Evolutionary conservation across 768 basidiomycete genomes (phyloP).

Genomic region (Albatrellus ellisii): DNA sequence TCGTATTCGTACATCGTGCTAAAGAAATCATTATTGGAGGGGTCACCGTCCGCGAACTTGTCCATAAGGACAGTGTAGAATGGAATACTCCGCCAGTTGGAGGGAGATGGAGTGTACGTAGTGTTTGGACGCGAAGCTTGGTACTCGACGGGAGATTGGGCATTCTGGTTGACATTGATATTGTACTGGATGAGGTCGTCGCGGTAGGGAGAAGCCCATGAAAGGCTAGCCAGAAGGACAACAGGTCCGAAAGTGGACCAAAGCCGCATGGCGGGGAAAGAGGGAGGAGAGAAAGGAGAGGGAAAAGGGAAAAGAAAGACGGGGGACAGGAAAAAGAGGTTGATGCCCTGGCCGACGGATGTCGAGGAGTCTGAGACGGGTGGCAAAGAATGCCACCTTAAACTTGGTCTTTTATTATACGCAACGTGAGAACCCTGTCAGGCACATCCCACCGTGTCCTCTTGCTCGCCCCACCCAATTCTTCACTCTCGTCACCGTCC

Average conservation of each 20-base stretch:
- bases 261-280: slow-evolving; percentile 29
- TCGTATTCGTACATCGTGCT: slow-evolving; percentile 70
- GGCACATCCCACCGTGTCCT: no score
- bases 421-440: not conserved
- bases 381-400: not conserved
- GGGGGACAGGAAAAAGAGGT: not conserved
- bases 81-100: slow-evolving; percentile 77
- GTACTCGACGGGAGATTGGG: slow-evolving; percentile 55
- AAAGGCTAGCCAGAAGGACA: slow-evolving; percentile 26
- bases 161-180: slow-evolving; percentile 65
- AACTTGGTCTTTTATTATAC: not conserved
- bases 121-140: slow-evolving; percentile 42
- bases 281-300: not conserved
- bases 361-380: not conserved
- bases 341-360: not conserved
- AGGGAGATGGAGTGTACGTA: slow-evolving; percentile 66
- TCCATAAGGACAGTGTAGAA: slow-evolving; percentile 77
- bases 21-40: slow-evolving; percentile 85
- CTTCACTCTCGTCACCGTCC: no score
- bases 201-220: slow-evolving; percentile 50
- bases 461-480: no score
- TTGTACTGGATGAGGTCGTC: slow-evolving; percentile 61
- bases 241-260: slow-evolving; percentile 27
- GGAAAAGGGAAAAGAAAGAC: not conserved
- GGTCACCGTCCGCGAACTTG: slow-evolving; percentile 92